These are phyloP conservation scores for Oryza meyeriana DNA, from an alignment of 176 grass and related monocot species.

Conservation along the genomic window DNA sequence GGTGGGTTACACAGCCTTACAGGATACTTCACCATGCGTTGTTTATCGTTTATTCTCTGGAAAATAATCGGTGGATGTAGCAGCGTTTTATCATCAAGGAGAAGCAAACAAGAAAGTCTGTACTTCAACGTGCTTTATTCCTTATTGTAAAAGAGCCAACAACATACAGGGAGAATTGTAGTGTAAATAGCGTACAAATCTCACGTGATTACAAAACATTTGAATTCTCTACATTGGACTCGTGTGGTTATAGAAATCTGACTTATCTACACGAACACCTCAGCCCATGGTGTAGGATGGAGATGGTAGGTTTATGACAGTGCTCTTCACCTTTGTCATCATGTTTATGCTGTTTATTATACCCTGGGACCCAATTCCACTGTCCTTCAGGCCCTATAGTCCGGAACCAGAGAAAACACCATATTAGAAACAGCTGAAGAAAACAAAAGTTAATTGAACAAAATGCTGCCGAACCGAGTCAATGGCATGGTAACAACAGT, in stretches of 20 bases:
- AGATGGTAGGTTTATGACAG: constrained; percentile 84
- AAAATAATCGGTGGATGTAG: neutral
- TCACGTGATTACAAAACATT: constrained; percentile 32
- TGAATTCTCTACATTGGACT: constrained; percentile 33
- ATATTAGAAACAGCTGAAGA: neutral
- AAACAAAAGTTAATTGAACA: neutral
- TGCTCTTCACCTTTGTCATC: constrained; percentile 99
- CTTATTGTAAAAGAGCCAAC: constrained; percentile 20
- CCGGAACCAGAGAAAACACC: neutral
- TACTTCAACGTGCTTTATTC: constrained; percentile 31
- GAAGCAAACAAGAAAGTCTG: neutral
- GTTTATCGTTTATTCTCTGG: neutral
- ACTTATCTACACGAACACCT: constrained; percentile 19
- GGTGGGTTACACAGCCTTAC: neutral
- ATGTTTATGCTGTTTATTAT: constrained; percentile 99
- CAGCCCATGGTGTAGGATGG: constrained; percentile 95
- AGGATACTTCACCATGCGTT: neutral
- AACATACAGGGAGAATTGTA: constrained; percentile 8
- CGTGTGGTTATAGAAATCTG: constrained; percentile 15
- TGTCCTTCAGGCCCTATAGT: constrained; percentile 90
- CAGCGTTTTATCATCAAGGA: neutral
- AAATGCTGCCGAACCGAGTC: neutral
- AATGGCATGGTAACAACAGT: neutral
- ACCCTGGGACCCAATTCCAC: constrained; percentile 95
- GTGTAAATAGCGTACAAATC: constrained; percentile 15